Percentiles rank a stretch among this genome's conserved stretches.
phyloP scores from a whole-genome alignment of 148 eudicot species.

The Amaranthus hypochondriacus region DNA sequence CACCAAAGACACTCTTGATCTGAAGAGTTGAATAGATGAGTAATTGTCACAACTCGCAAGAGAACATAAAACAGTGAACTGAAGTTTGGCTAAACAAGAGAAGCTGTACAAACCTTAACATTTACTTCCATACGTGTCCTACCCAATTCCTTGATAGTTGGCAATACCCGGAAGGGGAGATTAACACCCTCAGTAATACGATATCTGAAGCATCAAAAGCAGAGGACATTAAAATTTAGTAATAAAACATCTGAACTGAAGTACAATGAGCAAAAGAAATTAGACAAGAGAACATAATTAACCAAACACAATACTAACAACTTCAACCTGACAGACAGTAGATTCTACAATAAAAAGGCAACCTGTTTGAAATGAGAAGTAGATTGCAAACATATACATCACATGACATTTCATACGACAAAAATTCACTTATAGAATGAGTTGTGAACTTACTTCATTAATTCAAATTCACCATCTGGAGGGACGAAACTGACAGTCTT shows the following conservation, averaged over 20 bases:
- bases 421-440: constrained; percentile 4
- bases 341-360: not conserved
- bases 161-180: constrained; percentile 96
- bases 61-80: not conserved
- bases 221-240: not conserved
- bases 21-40: constrained; percentile 30
- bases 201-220: constrained; percentile 43
- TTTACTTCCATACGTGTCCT: constrained; percentile 99
- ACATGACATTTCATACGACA: not conserved
- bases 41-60: not conserved
- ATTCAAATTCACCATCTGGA: constrained; percentile 99
- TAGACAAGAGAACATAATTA: not conserved
- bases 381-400: not conserved
- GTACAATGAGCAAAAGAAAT: no score
- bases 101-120: constrained; percentile 68
- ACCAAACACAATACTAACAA: not conserved
- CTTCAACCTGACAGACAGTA: not conserved
- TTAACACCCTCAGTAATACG: constrained; percentile 99
- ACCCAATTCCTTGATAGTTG: constrained; percentile 95
- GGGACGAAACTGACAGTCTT: constrained; percentile 99
- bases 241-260: no score
- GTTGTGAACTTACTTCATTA: constrained; percentile 77
- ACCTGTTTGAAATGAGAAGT: not conserved
- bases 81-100: not conserved
- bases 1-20: constrained; percentile 98